Evolutionary conservation across 164 flowering plant species (phyloP), one percentile per base, ranked within the genome.

Genomic region (Piper betle): DNA sequence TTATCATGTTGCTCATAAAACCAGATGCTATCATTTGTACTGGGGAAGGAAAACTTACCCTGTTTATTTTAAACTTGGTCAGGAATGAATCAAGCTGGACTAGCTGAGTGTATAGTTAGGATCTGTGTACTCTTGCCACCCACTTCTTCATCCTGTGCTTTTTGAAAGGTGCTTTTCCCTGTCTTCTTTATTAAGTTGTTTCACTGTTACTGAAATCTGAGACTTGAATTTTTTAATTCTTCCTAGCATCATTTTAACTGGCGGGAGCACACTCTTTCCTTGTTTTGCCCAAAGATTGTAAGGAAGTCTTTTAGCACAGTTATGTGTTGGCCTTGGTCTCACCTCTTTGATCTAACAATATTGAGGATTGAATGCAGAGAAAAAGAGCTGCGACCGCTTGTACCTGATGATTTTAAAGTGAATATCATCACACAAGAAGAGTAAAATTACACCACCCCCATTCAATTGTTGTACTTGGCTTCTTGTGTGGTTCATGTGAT

Each of bases 1-100:
- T 43, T 10, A 10, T 43, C 2, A 43, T 10, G 50, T 10, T 43
- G 12, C 2, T 15, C 8, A 2, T 8, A 8, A 43, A 43, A 43
- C 12, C 10, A 15, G 50, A 43, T 41, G 43, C 4, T 43, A 6
- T 43, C 50, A 2, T 8, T 15, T 43, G n/a, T 43, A 6, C 1
- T 43, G 50, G 50, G 12, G 12, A 15, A 2, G 8, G 10, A 43
- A 43, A 8, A 6, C 50, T 43, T 43, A 43, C 50, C 2, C 12
- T n/a, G 50, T 43, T 43, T 43, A 15, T 3, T 43, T 9, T 43
- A 15, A 43, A 43, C 1, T 43, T 64, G 53, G 59, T 39, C 80
- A 94, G 99, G 99, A 65, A 84, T 94, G 90, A 91, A 88, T 71
- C 81, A 91, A 76, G 99, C 99, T 64, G 99, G 99, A 64, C 81